A percentile compares a stretch with the other conserved stretches of the same genome.
phyloP scores from a whole-genome alignment of 805 yeast genomes.

The Ogataea parapolymorpha region DNA sequence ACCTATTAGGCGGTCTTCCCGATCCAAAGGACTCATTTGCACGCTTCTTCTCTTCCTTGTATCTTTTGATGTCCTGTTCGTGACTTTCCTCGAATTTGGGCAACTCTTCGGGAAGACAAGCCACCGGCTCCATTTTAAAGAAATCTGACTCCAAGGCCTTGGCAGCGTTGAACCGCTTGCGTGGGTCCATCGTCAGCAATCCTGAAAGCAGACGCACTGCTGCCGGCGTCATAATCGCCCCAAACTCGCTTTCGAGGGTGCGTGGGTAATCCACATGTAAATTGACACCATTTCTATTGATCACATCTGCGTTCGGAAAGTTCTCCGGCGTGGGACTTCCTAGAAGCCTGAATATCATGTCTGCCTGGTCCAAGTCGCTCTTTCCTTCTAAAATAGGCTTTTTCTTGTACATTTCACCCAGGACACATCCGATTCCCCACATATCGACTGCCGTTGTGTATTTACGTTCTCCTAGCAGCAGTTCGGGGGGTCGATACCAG shows the following conservation, averaged over 20 bases:
- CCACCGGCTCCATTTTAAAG: conserved; percentile 65
- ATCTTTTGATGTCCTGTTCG: conserved; percentile 72
- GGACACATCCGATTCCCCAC: conserved; percentile 97
- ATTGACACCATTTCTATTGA: conserved; percentile 53
- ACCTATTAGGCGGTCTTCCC: conserved; percentile 13
- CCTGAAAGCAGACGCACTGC: conserved; percentile 59
- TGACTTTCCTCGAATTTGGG: conserved; percentile 83
- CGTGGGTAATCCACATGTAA: conserved; percentile 32
- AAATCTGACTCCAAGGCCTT: conserved; percentile 71
- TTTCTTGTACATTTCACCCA: conserved; percentile 82
- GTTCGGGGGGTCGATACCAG: conserved; percentile 97
- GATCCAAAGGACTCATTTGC: conserved; percentile 1
- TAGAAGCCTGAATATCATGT: conserved; percentile 69
- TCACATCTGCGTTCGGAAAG: conserved; percentile 58
- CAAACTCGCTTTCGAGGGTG: conserved; percentile 49
- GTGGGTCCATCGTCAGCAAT: conserved; percentile 68
- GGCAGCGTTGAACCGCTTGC: conserved; percentile 68
- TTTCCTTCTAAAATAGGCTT: conserved; percentile 84
- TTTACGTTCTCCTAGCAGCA: conserved; percentile 76
- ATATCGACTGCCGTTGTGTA: conserved; percentile 95
- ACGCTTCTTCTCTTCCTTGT: conserved; percentile 38
- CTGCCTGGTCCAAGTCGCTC: conserved; percentile 85
- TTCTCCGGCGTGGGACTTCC: conserved; percentile 69
- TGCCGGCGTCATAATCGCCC: conserved; percentile 28
- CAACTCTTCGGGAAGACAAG: conserved; percentile 50